phyloP scores from a whole-genome alignment of 75 land plant genomes.

The Cryptomeria japonica region DNA sequence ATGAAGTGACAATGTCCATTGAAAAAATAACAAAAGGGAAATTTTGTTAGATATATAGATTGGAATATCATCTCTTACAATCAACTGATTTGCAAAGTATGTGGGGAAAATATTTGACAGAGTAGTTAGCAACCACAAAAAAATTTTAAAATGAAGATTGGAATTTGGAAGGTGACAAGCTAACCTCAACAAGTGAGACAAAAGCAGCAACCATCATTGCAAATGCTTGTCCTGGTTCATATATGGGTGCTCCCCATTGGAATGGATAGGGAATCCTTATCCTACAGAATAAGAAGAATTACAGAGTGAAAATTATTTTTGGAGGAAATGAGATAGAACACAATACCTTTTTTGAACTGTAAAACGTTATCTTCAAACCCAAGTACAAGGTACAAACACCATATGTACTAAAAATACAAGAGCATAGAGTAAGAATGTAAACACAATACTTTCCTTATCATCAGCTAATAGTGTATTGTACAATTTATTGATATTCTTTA shows the following conservation, averaged over 20 bases:
- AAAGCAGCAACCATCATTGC: constrained; percentile 71
- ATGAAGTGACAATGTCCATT: too few relatives aligned
- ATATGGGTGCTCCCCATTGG: constrained; percentile 75
- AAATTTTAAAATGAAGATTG: not conserved
- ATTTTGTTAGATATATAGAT: too few relatives aligned
- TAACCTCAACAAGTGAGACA: constrained; percentile 75
- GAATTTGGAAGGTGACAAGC: not conserved
- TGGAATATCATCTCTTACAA: too few relatives aligned
- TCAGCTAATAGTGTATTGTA: too few relatives aligned
- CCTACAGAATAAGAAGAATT: constrained; percentile 37
- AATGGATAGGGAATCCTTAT: constrained; percentile 76
- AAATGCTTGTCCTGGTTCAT: constrained; percentile 61
- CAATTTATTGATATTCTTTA: too few relatives aligned
- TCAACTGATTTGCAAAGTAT: too few relatives aligned
- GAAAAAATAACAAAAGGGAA: too few relatives aligned
- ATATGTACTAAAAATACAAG: not conserved
- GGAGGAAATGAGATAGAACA: not conserved
- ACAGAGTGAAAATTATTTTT: not conserved
- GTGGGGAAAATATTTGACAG: too few relatives aligned
- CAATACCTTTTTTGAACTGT: not conserved
- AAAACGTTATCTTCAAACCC: not conserved
- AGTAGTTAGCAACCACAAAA: not conserved
- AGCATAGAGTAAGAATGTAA: not conserved
- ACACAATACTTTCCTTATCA: too few relatives aligned
- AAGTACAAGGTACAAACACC: not conserved